Percentiles rank a stretch among this genome's conserved stretches.
These are phyloP conservation scores for Paxillus ammoniavirescens DNA, from an alignment of 768 basidiomycete genomes.

Conservation along the genomic window DNA sequence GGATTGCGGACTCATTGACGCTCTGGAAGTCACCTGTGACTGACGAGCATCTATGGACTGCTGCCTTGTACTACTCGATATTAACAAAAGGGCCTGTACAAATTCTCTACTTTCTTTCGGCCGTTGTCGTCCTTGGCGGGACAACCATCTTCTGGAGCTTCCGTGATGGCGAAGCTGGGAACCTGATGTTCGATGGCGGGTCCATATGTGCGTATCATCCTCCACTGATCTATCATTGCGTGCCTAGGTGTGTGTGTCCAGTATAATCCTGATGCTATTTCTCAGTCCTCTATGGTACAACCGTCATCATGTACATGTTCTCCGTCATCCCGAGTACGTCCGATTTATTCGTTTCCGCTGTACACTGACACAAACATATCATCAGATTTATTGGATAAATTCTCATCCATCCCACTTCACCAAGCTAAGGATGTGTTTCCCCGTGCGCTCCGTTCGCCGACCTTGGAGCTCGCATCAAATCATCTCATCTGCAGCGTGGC, in stretches of 20 bases:
- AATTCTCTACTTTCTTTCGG: slow-evolving; percentile 56
- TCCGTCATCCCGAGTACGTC: slow-evolving; percentile 78
- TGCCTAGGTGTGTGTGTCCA: background rate
- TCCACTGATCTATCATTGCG: slow-evolving; percentile 2
- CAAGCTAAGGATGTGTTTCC: slow-evolving; percentile 60
- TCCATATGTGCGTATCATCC: slow-evolving; percentile 64
- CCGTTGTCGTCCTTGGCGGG: slow-evolving; percentile 57
- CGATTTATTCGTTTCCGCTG: background rate
- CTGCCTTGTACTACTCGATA: slow-evolving; percentile 79
- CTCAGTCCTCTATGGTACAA: slow-evolving; percentile 72
- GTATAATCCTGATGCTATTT: background rate
- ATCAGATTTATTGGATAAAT: slow-evolving; percentile 58
- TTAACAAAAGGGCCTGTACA: slow-evolving; percentile 63
- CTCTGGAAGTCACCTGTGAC: slow-evolving; percentile 87
- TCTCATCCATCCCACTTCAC: slow-evolving; percentile 55
- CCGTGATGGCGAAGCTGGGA: slow-evolving; percentile 72
- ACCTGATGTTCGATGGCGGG: slow-evolving; percentile 90
- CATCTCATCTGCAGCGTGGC: slow-evolving; percentile 87
- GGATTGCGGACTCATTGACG: slow-evolving; percentile 91
- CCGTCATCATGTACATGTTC: slow-evolving; percentile 69
- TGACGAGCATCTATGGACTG: slow-evolving; percentile 81
- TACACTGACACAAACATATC: slow-evolving; percentile 5
- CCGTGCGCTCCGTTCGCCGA: slow-evolving; percentile 54
- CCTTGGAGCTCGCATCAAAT: slow-evolving; percentile 77
- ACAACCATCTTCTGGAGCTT: slow-evolving; percentile 76